Conservation (phyloP, 768 basidiomycete genomes). For the Lactarius pseudohatsudake region DNA sequence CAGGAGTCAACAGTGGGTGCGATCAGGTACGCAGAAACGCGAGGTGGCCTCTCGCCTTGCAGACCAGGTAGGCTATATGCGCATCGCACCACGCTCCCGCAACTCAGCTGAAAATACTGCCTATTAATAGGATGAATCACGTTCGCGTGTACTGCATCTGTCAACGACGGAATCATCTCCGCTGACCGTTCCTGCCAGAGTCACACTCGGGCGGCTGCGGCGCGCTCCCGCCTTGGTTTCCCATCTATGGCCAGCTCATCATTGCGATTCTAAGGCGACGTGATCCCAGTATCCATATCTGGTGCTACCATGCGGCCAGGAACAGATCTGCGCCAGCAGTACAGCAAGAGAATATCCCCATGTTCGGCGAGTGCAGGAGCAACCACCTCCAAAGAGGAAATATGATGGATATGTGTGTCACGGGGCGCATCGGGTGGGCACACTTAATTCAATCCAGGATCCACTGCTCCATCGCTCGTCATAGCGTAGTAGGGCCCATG, state of each 20-base stretch:
- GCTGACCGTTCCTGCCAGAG: neutral
- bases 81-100: neutral
- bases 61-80: neutral
- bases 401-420: neutral
- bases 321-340: conserved; percentile 27
- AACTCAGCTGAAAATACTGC: neutral
- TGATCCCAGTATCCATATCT: conserved; percentile 28
- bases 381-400: neutral
- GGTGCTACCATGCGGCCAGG: conserved; percentile 26
- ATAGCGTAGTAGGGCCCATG: neutral
- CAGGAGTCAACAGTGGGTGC: conserved; percentile 12
- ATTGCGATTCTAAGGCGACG: conserved; percentile 19
- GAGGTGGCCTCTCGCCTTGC: neutral
- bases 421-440: neutral
- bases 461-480: neutral
- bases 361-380: conserved; percentile 1
- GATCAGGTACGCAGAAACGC: conserved; percentile 17
- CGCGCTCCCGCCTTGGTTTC: conserved; percentile 2
- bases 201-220: neutral
- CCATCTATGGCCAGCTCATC: conserved; percentile 23
- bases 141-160: neutral
- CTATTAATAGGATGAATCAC: too few relatives aligned
- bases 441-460: neutral
- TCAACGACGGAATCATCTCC: neutral
- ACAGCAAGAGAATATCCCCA: conserved; percentile 28